Evolutionary conservation across 352 stramenopile species (phyloP).

Genomic region (Phytophthora agathidicida): DNA sequence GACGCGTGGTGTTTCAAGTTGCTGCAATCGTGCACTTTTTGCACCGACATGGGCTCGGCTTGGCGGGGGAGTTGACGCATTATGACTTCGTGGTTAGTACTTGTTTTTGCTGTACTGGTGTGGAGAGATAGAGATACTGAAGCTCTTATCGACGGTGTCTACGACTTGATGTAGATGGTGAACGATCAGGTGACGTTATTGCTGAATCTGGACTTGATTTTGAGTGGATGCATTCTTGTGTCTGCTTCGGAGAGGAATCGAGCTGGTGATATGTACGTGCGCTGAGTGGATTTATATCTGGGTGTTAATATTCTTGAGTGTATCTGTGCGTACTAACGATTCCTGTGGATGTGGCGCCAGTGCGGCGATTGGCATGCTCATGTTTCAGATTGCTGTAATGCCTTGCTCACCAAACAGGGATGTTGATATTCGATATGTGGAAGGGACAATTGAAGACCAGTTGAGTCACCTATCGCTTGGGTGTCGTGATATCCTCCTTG

Average conservation of each 20-base stretch:
- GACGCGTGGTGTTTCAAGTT: conserved; percentile 56
- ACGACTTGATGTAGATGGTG: conserved; percentile 35
- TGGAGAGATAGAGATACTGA: background rate
- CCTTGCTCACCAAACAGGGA: conserved; percentile 31
- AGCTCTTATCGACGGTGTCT: conserved; percentile 9
- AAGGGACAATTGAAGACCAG: conserved; percentile 59
- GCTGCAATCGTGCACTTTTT: conserved; percentile 63
- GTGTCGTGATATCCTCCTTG: conserved; percentile 51
- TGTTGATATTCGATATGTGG: conserved; percentile 37
- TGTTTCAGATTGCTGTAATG: conserved; percentile 66
- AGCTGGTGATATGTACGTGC: conserved; percentile 52
- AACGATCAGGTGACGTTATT: conserved; percentile 48
- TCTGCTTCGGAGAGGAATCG: conserved; percentile 42
- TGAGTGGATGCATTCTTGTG: conserved; percentile 59
- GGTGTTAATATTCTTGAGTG: no score
- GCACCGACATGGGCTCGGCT: conserved; percentile 54
- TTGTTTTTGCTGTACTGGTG: background rate
- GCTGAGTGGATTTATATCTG: background rate
- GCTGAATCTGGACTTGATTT: conserved; percentile 44
- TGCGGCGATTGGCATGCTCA: conserved; percentile 59
- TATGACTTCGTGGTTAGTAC: conserved; percentile 56
- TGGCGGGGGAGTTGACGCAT: conserved; percentile 55
- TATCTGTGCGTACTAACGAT: background rate
- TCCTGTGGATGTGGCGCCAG: conserved; percentile 20
- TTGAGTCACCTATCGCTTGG: conserved; percentile 45